phyloP scores from a whole-genome alignment of 768 basidiomycete species.

The Mycena floridula region DNA sequence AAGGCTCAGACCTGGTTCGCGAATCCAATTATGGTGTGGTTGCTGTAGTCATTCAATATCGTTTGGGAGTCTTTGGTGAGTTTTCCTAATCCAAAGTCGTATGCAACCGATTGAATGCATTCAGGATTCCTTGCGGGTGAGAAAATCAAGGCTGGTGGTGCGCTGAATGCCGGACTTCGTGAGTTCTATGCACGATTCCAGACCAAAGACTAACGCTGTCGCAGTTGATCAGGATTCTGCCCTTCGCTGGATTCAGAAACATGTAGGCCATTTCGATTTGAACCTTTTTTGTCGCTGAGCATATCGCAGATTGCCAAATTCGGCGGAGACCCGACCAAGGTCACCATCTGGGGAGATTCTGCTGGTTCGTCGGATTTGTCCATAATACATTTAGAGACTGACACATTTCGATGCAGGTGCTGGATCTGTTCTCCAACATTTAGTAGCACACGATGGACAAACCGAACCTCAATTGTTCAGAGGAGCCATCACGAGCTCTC shows the following conservation, averaged over 20 bases:
- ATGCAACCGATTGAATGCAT: background rate
- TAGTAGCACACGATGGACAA: slow-evolving; percentile 23
- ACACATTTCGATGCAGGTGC: slow-evolving; percentile 14
- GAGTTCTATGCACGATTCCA: slow-evolving; percentile 4
- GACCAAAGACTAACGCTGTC: no score
- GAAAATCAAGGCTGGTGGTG: slow-evolving; percentile 21
- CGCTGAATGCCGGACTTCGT: slow-evolving; percentile 25
- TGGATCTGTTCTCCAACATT: slow-evolving; percentile 28
- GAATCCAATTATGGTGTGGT: slow-evolving; percentile 14
- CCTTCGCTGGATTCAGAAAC: slow-evolving; percentile 24
- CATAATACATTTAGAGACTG: no score
- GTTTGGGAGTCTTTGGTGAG: slow-evolving; percentile 22
- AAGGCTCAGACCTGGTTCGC: background rate
- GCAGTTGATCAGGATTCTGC: slow-evolving; percentile 24
- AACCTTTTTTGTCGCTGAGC: no score
- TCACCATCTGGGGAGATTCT: slow-evolving; percentile 19
- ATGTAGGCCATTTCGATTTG: slow-evolving; percentile 17
- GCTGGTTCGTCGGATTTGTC: slow-evolving; percentile 6
- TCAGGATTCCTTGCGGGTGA: slow-evolving; percentile 24
- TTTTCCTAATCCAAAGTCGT: background rate
- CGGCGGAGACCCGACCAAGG: slow-evolving; percentile 14
- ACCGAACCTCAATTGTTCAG: slow-evolving; percentile 27
- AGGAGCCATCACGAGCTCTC: slow-evolving; percentile 25
- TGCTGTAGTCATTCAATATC: slow-evolving; percentile 20
- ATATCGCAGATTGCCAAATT: no score